Base-by-base conservation (phyloP, 78 protist genomes). In the Isochrysis galbana region DNA sequence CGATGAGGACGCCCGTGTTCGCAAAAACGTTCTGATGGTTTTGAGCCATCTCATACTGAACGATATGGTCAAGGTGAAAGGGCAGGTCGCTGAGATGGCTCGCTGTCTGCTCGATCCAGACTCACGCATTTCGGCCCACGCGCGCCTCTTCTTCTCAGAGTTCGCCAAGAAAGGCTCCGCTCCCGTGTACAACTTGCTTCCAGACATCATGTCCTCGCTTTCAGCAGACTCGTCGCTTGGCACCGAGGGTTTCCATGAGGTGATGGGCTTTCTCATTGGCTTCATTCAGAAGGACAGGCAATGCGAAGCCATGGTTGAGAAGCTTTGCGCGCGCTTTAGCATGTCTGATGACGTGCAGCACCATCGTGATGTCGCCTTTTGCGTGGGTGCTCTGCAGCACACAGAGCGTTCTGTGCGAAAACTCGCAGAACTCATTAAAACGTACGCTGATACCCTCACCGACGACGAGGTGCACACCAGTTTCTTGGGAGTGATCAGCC, bases 41-140 rank as follows among this genome's bases (percentile, higher is more conserved):
- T 93, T 97, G 25, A 93, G 98, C 34, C 99, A 98, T 93, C 95
- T 98, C 51, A 95, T 97, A 88, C 94, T 98, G 44, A 96, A 97
- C 94, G 99, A 96, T 92, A 98, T 97, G 99, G 61, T 98, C 90
- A 95, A 96, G 93, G 93, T 45, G 19, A 67, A 46, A 11, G 87
- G 44, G 14, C 82, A n/a, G 17, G 41, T 72, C 42, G 29, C 82
- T 3, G 82, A 72, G 82, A 72, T 72, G 82, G 82, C 82, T 19
- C 82, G 2, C 32, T 72, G 82, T 19, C 36, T 72, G 82, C 92
- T 67, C 46, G 99, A 97, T 74, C 44, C 87, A 2, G 95, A 93
- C 34, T 54, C 0, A 54, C 80, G 92, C 61, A 72, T 97, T 44
- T 17, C 47, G 14, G 61, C 86, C 34, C 44, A 21, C 54, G 87